Base-by-base conservation (phyloP, 345 rosid species). In the Syzygium grande region DNA sequence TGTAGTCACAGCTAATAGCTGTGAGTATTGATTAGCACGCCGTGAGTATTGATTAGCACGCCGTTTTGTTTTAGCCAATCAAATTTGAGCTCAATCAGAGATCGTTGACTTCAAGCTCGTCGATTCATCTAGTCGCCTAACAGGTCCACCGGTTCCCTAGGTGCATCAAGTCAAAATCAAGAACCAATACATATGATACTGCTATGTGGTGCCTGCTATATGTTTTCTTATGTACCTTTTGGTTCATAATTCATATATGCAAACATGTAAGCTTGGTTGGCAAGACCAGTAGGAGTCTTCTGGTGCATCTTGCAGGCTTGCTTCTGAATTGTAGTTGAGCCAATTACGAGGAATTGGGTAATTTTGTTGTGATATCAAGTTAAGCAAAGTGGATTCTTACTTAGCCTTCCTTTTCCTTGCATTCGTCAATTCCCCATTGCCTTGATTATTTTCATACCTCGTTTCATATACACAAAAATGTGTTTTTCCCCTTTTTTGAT, bases 401-500 rank as follows among this genome's bases (percentile, higher is more conserved):
- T 21, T 55, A 7, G 25, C 7, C 46, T 34, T 68, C 11, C 3
- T 34, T 30, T 17, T 17, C 46, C 46, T 34, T 56, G 25, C 12
- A 34, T 68, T 68, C 46, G 34, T 7, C 79, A 68, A 34, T 2
- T 68, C 13, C 80, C 4, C 25, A 4, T 34, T 68, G 7, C 46
- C 7, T 17, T 1, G 6, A 68, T 68, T 21, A 68, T 68, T 68
- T 34, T 46, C 7, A 68, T 68, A 68, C 25, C 41, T 17, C 0
- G 13, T 34, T 16, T 4, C 23, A 65, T 15, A 27, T 27, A 65
- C 8, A 30, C 46, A 5, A 17, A 68, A 23, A 8, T 0, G 30
- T 0, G 27, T 2, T 2, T 3, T 0, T 0, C 16, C 30, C 12
- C 1, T 58, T 27, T 59, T 27, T 12, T 6, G 0, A 2, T 27